Evolutionary conservation across 176 grass and related monocot genomes (phyloP).

Genomic region (Melocanna baccifera): DNA sequence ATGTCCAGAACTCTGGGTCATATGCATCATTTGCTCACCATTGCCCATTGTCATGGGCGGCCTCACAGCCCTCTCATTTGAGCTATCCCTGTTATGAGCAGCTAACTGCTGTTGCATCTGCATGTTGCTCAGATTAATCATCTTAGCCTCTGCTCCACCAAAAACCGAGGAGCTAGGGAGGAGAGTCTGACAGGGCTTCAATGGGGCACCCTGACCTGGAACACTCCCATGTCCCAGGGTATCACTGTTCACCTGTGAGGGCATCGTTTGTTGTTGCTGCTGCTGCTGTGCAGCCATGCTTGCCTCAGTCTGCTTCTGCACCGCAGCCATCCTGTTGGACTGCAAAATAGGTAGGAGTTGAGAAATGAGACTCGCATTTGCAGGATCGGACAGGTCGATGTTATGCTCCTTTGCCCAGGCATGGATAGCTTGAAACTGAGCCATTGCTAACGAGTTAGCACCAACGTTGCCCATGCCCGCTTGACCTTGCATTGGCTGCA

Average conservation of each 20-base stretch:
- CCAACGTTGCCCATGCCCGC: conserved; percentile 20
- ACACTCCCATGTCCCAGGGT: conserved; percentile 41
- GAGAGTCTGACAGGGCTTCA: conserved; percentile 54
- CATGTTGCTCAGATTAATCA: conserved; percentile 61
- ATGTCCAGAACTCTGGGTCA: conserved; percentile 45
- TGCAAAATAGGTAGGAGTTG: conserved; percentile 76
- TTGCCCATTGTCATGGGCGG: conserved; percentile 47
- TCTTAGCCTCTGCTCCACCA: conserved; percentile 45
- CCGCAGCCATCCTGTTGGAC: conserved; percentile 48
- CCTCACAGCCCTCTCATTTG: conserved; percentile 62
- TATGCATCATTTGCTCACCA: conserved; percentile 44
- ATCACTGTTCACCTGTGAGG: conserved; percentile 66
- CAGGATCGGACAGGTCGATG: conserved; percentile 80
- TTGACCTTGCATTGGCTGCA: conserved; percentile 46
- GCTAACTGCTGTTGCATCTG: conserved; percentile 60
- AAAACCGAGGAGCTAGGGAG: conserved; percentile 44
- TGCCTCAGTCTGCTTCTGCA: conserved; percentile 68
- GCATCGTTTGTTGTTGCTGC: conserved; percentile 45
- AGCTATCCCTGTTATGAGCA: conserved; percentile 43
- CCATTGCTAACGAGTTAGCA: conserved; percentile 49
- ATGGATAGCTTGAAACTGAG: conserved; percentile 82
- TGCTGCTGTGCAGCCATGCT: conserved; percentile 47
- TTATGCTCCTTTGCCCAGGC: conserved; percentile 90
- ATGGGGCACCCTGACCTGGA: conserved; percentile 42
- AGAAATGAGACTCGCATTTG: conserved; percentile 69